Evolutionary conservation across 2,329 filamentous ascomycete species (phyloP).

Genomic region (Colletotrichum sp.): DNA sequence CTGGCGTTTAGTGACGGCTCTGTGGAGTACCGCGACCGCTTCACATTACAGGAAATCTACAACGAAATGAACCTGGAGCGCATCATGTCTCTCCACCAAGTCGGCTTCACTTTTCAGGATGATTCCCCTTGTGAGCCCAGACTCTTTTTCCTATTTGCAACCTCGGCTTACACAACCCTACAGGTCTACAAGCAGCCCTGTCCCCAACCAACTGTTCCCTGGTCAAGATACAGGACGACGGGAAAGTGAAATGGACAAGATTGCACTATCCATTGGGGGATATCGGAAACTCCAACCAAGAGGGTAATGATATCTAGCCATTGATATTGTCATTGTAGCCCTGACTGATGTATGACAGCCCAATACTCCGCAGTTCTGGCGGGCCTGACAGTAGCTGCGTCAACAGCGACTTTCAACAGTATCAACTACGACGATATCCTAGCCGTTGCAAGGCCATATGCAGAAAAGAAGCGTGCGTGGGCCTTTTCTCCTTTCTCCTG

Average conservation of each 20-base stretch:
- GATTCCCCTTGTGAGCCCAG: conserved; percentile 65
- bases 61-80: conserved; percentile 67
- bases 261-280: conserved; percentile 56
- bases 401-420: conserved; percentile 49
- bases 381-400: conserved; percentile 60
- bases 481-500: neutral
- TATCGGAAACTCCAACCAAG: conserved; percentile 51
- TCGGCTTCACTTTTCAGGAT: conserved; percentile 75
- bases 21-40: conserved; percentile 79
- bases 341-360: conserved; percentile 39
- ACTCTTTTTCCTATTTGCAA: neutral
- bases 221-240: conserved; percentile 63
- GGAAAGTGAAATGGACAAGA: conserved; percentile 63
- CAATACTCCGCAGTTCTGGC: conserved; percentile 65
- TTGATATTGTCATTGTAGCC: conserved; percentile 17
- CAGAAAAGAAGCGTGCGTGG: conserved; percentile 38
- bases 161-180: neutral
- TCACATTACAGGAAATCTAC: conserved; percentile 72
- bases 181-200: conserved; percentile 64
- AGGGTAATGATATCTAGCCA: conserved; percentile 41
- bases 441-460: conserved; percentile 64
- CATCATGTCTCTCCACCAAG: conserved; percentile 75
- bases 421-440: conserved; percentile 74
- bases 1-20: conserved; percentile 82
- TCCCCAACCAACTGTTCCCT: conserved; percentile 67